A percentile compares a stretch with the other conserved stretches of the same genome.
Conservation (phyloP, 768 basidiomycete genomes). For the Serendipita sp. region DNA sequence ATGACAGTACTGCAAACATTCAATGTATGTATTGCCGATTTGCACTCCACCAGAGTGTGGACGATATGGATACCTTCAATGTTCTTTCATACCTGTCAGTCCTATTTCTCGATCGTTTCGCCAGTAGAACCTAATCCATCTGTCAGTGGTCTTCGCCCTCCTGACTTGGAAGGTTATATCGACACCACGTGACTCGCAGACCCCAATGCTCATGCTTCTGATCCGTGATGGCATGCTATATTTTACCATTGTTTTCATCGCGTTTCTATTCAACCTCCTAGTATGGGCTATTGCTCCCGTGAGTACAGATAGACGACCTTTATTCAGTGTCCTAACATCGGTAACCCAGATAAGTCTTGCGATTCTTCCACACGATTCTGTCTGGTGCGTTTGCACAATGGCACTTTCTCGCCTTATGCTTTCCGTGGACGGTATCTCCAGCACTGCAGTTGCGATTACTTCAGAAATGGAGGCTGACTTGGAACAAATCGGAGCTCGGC, state of each 20-base stretch:
- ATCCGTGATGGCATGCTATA: not conserved
- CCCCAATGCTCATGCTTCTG: not conserved
- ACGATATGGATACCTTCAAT: constrained; percentile 4
- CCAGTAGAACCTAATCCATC: not conserved
- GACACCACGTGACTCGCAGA: not conserved
- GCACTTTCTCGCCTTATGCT: not conserved
- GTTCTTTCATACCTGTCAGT: not conserved
- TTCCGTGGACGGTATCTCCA: not conserved
- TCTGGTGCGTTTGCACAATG: not conserved
- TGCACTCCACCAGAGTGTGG: not conserved
- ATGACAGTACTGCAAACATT: not conserved
- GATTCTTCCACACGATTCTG: not conserved
- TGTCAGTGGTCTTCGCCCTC: not conserved
- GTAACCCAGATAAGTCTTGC: not conserved
- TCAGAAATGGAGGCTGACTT: not conserved
- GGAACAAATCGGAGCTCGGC: not conserved
- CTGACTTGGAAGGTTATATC: not conserved
- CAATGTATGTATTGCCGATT: not conserved
- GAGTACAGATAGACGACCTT: not conserved
- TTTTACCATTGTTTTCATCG: not conserved
- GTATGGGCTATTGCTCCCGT: constrained; percentile 1
- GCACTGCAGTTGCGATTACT: not conserved
- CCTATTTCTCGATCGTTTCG: no score
- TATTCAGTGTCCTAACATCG: not conserved
- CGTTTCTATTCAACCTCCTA: constrained; percentile 1